A percentile compares a stretch with the other conserved stretches of the same genome.
Conservation (phyloP, 192 early-diverging fungal species). For the Gigaspora rosea region DNA sequence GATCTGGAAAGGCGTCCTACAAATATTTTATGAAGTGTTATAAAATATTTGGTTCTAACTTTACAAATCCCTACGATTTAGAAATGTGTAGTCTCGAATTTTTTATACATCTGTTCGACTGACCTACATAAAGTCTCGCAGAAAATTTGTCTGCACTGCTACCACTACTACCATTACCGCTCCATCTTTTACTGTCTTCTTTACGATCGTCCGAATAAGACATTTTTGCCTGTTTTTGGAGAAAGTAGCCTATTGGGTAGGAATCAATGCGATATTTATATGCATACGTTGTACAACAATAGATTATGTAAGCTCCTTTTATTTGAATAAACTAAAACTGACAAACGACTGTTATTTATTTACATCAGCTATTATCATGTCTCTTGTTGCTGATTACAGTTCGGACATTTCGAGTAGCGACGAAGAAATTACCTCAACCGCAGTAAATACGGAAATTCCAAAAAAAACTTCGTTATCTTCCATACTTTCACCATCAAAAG, state of each 20-base stretch:
- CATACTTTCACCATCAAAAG: not conserved
- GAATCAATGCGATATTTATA: not conserved
- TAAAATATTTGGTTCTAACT: not conserved
- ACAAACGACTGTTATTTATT: not conserved
- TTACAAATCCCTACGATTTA: not conserved
- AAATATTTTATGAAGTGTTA: not conserved
- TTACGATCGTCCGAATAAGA: not conserved
- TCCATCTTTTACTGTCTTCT: slow-evolving; percentile 4
- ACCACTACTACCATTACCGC: not conserved
- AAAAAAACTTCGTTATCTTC: not conserved
- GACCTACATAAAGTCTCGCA: slow-evolving; percentile 18
- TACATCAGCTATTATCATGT: slow-evolving; percentile 1
- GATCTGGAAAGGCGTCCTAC: slow-evolving; percentile 19
- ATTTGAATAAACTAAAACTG: not conserved
- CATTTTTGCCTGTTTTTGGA: not conserved
- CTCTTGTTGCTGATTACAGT: slow-evolving; percentile 31
- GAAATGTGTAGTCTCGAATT: too few relatives aligned
- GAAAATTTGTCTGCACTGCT: not conserved
- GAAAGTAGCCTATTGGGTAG: not conserved
- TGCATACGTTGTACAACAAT: not conserved
- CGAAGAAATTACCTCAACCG: not conserved
- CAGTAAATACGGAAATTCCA: not conserved
- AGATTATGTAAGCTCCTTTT: not conserved
- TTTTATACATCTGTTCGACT: not conserved
- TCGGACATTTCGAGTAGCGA: not conserved